Evolutionary conservation across 306 rosid genomes (phyloP).

Genomic region (Potentilla sterilis): DNA sequence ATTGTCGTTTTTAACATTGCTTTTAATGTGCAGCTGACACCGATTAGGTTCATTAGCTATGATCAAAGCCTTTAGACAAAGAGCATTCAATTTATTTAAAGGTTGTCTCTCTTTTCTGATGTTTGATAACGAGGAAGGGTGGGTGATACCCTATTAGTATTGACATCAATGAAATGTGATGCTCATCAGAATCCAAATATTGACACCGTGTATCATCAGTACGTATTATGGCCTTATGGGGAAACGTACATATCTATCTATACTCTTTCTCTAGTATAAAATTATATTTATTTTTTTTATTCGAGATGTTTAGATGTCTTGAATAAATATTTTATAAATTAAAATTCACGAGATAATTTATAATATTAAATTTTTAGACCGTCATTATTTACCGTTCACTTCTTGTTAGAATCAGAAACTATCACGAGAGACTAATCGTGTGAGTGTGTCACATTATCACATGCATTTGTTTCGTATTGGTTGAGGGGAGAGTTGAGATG

Average conservation of each 20-base stretch:
- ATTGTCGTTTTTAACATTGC: constrained; percentile 14
- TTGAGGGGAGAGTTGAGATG: constrained; percentile 24
- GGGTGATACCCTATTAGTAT: background rate
- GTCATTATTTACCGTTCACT: background rate
- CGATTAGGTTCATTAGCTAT: constrained; percentile 30
- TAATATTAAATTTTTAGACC: background rate
- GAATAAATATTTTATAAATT: background rate
- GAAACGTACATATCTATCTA: no score
- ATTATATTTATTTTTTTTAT: no score
- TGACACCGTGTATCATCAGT: no score
- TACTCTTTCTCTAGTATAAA: no score
- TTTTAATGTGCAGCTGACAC: constrained; percentile 38
- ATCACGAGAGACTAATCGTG: constrained; percentile 10
- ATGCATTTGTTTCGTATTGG: constrained; percentile 29
- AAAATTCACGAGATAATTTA: background rate
- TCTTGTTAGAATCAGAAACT: constrained; percentile 14
- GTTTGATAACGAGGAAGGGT: background rate
- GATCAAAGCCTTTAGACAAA: constrained; percentile 29
- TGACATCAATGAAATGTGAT: no score
- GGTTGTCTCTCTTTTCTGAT: background rate
- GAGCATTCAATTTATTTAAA: constrained; percentile 24
- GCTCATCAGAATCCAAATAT: no score
- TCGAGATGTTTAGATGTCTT: no score
- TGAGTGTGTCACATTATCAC: constrained; percentile 30
- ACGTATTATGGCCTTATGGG: no score